Percentiles rank a stretch among this genome's conserved stretches.
Evolutionary conservation across 2,329 filamentous ascomycete genomes (phyloP).

Genomic region (Macrophomina pseudophaseolina): DNA sequence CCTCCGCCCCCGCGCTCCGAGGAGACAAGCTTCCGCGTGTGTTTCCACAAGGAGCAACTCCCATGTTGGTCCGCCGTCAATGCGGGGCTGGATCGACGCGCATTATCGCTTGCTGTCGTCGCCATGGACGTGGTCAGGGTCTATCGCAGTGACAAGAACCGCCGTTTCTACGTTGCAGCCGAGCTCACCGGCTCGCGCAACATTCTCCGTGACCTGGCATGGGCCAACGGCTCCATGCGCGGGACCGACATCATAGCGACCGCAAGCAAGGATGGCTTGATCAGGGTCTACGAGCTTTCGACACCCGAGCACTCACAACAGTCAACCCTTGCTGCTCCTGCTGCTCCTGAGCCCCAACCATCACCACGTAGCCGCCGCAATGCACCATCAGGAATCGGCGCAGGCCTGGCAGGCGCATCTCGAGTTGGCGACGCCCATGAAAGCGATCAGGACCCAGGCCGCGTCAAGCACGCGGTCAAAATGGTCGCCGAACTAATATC

Average conservation of each 20-base stretch:
- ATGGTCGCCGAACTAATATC: constrained; percentile 71
- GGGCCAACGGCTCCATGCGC: constrained; percentile 89
- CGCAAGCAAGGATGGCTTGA: constrained; percentile 87
- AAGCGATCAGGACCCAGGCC: constrained; percentile 65
- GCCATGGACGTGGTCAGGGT: constrained; percentile 83
- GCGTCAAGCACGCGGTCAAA: constrained; percentile 66
- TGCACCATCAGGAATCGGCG: constrained; percentile 58
- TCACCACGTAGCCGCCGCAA: constrained; percentile 33
- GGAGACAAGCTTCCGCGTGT: constrained; percentile 83
- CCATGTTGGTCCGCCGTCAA: constrained; percentile 77
- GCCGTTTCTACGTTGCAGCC: constrained; percentile 84
- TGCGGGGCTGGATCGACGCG: constrained; percentile 80
- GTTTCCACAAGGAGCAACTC: constrained; percentile 86
- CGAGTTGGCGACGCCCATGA: constrained; percentile 55
- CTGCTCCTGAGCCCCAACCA: constrained; percentile 17
- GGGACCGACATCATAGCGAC: constrained; percentile 91
- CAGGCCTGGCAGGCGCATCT: constrained; percentile 54
- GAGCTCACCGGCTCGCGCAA: constrained; percentile 75
- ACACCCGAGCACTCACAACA: constrained; percentile 59
- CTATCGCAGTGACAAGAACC: constrained; percentile 75
- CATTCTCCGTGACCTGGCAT: constrained; percentile 78
- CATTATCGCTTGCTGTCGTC: constrained; percentile 81
- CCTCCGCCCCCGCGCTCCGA: constrained; percentile 73
- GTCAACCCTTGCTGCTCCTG: constrained; percentile 11
- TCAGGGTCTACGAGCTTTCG: constrained; percentile 84